Evolutionary conservation across 164 flowering plant species (phyloP).

Genomic region (Akebia trifoliata): DNA sequence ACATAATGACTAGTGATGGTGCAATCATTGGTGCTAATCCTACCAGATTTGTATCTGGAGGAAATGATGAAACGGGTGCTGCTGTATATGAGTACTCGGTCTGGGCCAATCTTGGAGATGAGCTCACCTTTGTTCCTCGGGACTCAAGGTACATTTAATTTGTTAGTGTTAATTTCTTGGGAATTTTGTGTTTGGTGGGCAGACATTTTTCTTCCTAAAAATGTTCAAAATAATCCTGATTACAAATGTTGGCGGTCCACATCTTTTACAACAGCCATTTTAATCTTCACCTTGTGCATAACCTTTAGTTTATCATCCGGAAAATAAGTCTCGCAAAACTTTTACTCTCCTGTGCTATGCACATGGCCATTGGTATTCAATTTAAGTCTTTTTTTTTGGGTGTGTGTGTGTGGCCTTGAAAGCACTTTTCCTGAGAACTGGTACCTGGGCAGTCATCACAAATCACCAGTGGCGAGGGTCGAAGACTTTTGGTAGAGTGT

Average conservation of each 20-base stretch:
- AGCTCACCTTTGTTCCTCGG: constrained; percentile 63
- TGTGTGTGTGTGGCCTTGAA: not conserved
- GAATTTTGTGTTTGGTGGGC: not conserved
- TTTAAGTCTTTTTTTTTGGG: no score
- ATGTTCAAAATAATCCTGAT: not conserved
- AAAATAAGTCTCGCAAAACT: not conserved
- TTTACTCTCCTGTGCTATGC: no score
- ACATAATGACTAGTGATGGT: constrained; percentile 42
- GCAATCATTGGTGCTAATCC: constrained; percentile 30
- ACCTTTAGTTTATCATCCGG: not conserved
- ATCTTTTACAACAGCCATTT: no score
- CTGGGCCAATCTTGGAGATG: constrained; percentile 81
- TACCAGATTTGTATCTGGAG: constrained; percentile 39
- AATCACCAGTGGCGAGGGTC: not conserved
- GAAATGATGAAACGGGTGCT: constrained; percentile 28
- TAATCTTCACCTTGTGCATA: no score
- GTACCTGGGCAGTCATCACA: not conserved
- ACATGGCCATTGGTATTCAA: no score
- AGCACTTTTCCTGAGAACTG: not conserved
- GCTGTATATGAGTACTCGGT: constrained; percentile 60
- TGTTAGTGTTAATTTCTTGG: not conserved
- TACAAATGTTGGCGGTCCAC: no score
- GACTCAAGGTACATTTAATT: constrained; percentile 58
- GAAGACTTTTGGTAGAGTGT: not conserved
- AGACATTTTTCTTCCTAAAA: not conserved